Percentiles rank a stretch among this genome's conserved stretches.
Evolutionary conservation across 768 basidiomycete species (phyloP).

Genomic region (Rhodotorula toruloides): DNA sequence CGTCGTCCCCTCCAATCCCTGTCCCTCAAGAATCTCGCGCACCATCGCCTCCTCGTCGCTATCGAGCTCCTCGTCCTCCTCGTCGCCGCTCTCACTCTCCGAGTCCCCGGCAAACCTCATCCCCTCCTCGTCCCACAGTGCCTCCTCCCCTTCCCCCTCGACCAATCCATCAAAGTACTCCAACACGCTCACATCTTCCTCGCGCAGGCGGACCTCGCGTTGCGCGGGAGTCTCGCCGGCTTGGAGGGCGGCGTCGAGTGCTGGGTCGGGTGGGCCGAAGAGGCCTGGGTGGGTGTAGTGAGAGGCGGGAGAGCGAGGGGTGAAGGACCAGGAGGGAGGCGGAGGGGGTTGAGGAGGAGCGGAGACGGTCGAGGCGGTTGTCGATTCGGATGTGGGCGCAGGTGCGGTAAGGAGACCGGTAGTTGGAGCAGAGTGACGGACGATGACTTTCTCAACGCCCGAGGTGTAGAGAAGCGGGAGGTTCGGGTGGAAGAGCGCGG

Average conservation of each 20-base stretch:
- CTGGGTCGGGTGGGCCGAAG: neutral
- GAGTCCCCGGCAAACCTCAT: neutral
- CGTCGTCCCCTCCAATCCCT: neutral
- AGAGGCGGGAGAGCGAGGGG: neutral
- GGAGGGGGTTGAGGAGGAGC: neutral
- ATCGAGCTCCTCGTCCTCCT: neutral
- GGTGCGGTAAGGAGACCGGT: neutral
- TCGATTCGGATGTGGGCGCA: neutral
- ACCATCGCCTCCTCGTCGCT: neutral
- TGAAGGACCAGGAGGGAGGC: neutral
- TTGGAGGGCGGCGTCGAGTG: neutral
- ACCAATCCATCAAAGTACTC: slow-evolving; percentile 28
- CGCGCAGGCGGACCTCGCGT: slow-evolving; percentile 4
- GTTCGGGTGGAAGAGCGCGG: slow-evolving; percentile 65
- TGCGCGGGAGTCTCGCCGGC: neutral
- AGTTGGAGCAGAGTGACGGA: slow-evolving; percentile 25
- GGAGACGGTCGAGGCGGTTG: neutral
- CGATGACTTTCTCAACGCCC: slow-evolving; percentile 57
- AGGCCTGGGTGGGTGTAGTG: neutral
- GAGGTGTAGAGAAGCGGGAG: slow-evolving; percentile 63
- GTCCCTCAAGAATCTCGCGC: neutral
- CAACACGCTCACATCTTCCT: slow-evolving; percentile 19
- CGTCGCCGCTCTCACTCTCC: neutral
- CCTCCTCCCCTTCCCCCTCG: neutral
- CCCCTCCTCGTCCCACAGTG: slow-evolving; percentile 7